phyloP scores from a whole-genome alignment of 345 rosid genomes.

The Tarenaya hassleriana region DNA sequence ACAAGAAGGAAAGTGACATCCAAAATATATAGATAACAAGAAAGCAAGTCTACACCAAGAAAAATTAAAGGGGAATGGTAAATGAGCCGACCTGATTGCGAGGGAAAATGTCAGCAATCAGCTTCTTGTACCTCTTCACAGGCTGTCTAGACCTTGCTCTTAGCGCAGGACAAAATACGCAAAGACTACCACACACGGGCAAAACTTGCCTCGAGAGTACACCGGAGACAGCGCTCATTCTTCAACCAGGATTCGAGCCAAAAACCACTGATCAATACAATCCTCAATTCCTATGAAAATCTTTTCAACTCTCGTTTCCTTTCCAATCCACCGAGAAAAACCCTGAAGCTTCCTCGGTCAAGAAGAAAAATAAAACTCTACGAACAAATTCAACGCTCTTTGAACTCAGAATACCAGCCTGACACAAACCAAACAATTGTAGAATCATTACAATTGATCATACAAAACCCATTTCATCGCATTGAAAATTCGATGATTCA shows the following conservation, averaged over 20 bases:
- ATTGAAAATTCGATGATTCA: not conserved
- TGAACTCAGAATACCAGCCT: slow-evolving; percentile 38
- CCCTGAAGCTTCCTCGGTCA: slow-evolving; percentile 29
- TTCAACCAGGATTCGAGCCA: slow-evolving; percentile 16
- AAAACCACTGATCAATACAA: slow-evolving; percentile 6
- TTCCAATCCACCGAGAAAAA: slow-evolving; percentile 37
- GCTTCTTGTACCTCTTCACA: slow-evolving; percentile 96
- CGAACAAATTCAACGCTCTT: slow-evolving; percentile 21
- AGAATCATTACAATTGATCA: not conserved
- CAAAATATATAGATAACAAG: not conserved
- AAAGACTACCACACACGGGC: slow-evolving; percentile 90
- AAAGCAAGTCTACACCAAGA: not conserved
- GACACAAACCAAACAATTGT: slow-evolving; percentile 10
- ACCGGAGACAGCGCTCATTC: slow-evolving; percentile 75
- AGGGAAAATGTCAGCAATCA: slow-evolving; percentile 81
- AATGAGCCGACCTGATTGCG: slow-evolving; percentile 54
- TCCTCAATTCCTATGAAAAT: slow-evolving; percentile 12
- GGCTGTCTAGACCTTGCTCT: slow-evolving; percentile 96
- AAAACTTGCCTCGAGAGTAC: slow-evolving; percentile 79
- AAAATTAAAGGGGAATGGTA: not conserved
- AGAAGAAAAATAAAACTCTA: slow-evolving; percentile 67
- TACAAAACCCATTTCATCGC: slow-evolving; percentile 3
- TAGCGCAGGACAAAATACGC: slow-evolving; percentile 78
- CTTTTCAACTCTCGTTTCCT: slow-evolving; percentile 52
- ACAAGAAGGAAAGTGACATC: not conserved